phyloP scores from a whole-genome alignment of 2,329 filamentous ascomycete genomes.

The Xylariaceae sp. region DNA sequence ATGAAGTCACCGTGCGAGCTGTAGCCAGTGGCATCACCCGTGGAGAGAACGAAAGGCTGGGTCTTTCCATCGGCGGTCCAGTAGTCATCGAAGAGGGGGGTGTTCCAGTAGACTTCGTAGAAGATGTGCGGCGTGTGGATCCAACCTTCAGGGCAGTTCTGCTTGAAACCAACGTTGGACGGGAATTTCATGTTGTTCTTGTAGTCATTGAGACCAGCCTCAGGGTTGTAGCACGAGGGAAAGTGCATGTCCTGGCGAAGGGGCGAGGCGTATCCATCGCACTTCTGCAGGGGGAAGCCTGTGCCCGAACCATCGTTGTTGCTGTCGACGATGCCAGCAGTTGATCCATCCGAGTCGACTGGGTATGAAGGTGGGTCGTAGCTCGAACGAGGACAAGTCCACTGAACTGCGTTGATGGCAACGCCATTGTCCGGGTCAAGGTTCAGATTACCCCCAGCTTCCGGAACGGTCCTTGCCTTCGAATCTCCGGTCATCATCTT shows the following conservation, averaged over 20 bases:
- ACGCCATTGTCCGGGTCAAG: constrained; percentile 48
- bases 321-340: constrained; percentile 52
- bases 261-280: constrained; percentile 59
- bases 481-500: constrained; percentile 68
- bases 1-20: constrained; percentile 70
- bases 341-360: constrained; percentile 49
- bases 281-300: constrained; percentile 68
- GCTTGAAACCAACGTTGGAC: constrained; percentile 42
- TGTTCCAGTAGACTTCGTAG: constrained; percentile 59
- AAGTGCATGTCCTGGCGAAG: constrained; percentile 66
- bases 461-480: constrained; percentile 53
- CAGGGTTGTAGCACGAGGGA: constrained; percentile 69
- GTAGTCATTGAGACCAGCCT: constrained; percentile 55
- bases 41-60: constrained; percentile 65
- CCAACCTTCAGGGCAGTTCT: constrained; percentile 52
- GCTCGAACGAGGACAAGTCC: constrained; percentile 55
- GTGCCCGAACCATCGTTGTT: constrained; percentile 53
- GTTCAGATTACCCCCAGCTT: constrained; percentile 45
- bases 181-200: constrained; percentile 65
- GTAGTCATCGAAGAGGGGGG: constrained; percentile 46
- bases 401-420: constrained; percentile 51
- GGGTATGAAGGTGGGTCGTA: constrained; percentile 51
- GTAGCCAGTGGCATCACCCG: constrained; percentile 67
- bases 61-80: constrained; percentile 52
- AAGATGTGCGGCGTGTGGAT: constrained; percentile 56